phyloP scores from a whole-genome alignment of 2,329 filamentous ascomycete genomes.

The Colletotrichum sp. region DNA sequence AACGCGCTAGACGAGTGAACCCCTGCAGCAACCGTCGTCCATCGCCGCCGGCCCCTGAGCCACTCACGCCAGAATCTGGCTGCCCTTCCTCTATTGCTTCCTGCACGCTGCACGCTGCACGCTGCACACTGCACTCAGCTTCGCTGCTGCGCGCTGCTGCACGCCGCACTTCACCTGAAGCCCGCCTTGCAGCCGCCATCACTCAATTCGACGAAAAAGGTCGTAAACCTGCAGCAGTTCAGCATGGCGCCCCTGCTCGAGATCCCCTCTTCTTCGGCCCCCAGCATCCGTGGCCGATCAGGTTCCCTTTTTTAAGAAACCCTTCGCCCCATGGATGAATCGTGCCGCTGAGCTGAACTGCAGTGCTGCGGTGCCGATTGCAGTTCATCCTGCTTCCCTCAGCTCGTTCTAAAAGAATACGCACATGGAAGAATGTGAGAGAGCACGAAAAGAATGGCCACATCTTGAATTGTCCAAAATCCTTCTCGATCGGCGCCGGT shows the following conservation, averaged over 20 bases:
- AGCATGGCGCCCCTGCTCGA: neutral
- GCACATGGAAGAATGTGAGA: neutral
- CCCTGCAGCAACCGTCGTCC: constrained; percentile 7
- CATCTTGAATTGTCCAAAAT: neutral
- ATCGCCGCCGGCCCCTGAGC: constrained; percentile 1
- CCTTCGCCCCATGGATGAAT: neutral
- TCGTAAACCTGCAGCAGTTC: neutral
- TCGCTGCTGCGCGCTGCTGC: neutral
- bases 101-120: neutral
- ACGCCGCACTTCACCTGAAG: constrained; percentile 1
- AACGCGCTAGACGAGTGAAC: constrained; percentile 8
- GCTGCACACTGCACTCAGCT: neutral
- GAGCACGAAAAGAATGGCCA: neutral
- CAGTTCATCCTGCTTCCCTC: neutral
- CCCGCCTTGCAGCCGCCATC: neutral
- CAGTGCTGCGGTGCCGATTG: neutral
- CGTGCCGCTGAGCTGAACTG: neutral
- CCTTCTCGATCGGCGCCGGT: neutral
- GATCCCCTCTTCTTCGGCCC: neutral
- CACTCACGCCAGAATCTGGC: neutral
- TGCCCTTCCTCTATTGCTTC: neutral
- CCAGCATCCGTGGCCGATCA: neutral
- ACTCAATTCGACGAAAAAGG: neutral
- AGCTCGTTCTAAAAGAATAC: neutral
- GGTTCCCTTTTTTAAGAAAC: neutral